Evolutionary conservation across 352 stramenopile species (phyloP).

Genomic region (Phytophthora pluvialis): DNA sequence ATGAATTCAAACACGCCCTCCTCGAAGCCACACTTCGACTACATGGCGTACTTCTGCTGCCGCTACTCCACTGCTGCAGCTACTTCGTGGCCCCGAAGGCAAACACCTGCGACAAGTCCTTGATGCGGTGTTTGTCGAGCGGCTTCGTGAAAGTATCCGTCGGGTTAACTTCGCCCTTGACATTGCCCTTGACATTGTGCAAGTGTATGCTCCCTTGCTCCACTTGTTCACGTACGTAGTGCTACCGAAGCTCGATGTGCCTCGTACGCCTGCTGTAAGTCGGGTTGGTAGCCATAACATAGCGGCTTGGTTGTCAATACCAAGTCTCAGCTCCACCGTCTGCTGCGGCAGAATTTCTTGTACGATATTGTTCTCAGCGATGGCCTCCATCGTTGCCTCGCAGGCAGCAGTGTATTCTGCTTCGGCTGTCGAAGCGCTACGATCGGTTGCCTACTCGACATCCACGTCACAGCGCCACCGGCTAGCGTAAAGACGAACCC

Average conservation of each 20-base stretch:
- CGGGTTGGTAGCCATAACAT: neutral
- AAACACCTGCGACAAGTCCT: neutral
- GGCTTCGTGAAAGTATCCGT: slow-evolving; percentile 5
- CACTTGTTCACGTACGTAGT: slow-evolving; percentile 4
- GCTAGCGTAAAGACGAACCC: slow-evolving; percentile 8
- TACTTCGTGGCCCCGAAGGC: neutral
- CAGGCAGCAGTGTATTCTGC: slow-evolving; percentile 1
- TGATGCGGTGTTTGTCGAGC: neutral
- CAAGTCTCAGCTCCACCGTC: neutral
- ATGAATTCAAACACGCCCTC: neutral
- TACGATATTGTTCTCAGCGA: slow-evolving; percentile 1
- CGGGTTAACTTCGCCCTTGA: slow-evolving; percentile 1
- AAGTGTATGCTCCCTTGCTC: neutral
- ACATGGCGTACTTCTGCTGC: too few relatives aligned
- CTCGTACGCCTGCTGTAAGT: slow-evolving; percentile 3
- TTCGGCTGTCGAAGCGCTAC: neutral
- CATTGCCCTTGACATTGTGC: slow-evolving; percentile 1
- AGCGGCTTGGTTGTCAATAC: slow-evolving; percentile 4
- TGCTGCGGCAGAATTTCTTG: slow-evolving; percentile 1
- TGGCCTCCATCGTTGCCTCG: slow-evolving; percentile 1
- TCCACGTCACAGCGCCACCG: slow-evolving; percentile 2
- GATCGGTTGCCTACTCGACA: neutral
- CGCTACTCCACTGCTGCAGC: too few relatives aligned
- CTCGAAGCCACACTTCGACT: neutral
- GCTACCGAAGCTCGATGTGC: slow-evolving; percentile 6